Percentiles rank a stretch among this genome's conserved stretches.
Evolutionary conservation across 2,329 filamentous ascomycete genomes (phyloP).

Genomic region (Trichoderma koningiopsis): DNA sequence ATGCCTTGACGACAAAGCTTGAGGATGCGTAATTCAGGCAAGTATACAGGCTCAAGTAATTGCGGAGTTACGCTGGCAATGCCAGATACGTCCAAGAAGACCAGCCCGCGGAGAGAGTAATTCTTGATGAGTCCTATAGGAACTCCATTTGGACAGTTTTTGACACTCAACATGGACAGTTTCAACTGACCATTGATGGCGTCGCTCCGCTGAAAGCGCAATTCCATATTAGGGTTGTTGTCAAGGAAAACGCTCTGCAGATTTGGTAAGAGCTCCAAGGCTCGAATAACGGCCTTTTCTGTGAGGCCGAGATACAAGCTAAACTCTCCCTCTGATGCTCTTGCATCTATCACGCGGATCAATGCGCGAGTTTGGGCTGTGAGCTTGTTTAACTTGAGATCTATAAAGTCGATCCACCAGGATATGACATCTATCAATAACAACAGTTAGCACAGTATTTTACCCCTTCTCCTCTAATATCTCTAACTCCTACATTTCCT

Average conservation of each 20-base stretch:
- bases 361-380: constrained; percentile 46
- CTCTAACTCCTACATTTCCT: not conserved
- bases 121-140: constrained; percentile 31
- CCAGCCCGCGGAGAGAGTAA: constrained; percentile 43
- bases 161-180: constrained; percentile 49
- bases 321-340: constrained; percentile 44
- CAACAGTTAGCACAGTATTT: not conserved
- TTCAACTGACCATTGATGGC: not conserved
- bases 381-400: constrained; percentile 40
- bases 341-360: constrained; percentile 52
- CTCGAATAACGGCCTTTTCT: constrained; percentile 43
- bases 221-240: constrained; percentile 49
- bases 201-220: constrained; percentile 39
- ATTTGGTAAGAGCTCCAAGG: constrained; percentile 46
- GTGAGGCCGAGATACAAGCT: constrained; percentile 43
- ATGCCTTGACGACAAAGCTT: constrained; percentile 53
- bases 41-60: constrained; percentile 39
- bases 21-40: constrained; percentile 54
- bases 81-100: constrained; percentile 57
- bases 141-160: constrained; percentile 44
- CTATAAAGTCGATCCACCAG: constrained; percentile 54
- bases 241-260: constrained; percentile 53
- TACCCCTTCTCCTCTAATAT: too few relatives aligned
- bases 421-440: constrained; percentile 44
- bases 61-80: constrained; percentile 49